Percentiles rank a stretch among this genome's conserved stretches.
phyloP scores from a whole-genome alignment of 163 green algal species.

The Scenedesmus sp. region DNA sequence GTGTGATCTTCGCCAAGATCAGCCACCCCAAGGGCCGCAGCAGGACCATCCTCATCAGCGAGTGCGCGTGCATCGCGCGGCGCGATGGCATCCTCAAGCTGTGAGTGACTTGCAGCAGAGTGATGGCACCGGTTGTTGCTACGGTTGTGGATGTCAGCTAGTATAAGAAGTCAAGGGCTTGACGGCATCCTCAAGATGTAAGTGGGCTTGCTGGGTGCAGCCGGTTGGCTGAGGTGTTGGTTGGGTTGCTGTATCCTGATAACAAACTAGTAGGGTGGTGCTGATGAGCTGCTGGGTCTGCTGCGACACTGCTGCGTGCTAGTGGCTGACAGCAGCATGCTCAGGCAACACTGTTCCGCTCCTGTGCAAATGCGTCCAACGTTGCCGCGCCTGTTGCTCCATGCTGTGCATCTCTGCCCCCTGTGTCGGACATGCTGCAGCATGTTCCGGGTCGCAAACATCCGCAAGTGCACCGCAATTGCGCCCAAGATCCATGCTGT shows the following conservation, averaged over 20 bases:
- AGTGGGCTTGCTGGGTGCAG: not conserved
- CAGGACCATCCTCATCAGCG: conserved; percentile 88
- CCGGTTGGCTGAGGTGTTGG: too few species aligned
- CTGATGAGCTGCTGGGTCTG: too few species aligned
- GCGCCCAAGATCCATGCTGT: conserved; percentile 79
- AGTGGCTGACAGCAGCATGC: too few species aligned
- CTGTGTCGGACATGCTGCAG: too few species aligned
- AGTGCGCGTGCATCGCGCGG: conserved; percentile 82
- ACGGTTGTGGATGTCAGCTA: not conserved
- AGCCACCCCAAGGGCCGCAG: conserved; percentile 79
- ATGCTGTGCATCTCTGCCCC: too few species aligned
- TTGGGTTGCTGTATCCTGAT: too few species aligned
- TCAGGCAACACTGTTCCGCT: too few species aligned
- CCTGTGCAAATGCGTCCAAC: too few species aligned
- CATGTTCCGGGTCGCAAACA: conserved; percentile 68
- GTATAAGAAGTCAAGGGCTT: too few species aligned
- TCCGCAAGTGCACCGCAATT: conserved; percentile 79
- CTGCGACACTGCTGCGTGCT: too few species aligned
- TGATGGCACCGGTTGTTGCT: not conserved
- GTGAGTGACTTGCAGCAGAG: conserved; percentile 52
- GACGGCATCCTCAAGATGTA: not conserved
- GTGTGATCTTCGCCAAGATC: conserved; percentile 86
- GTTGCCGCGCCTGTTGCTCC: too few species aligned
- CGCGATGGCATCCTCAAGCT: conserved; percentile 92
- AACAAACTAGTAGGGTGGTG: too few species aligned